Evolutionary conservation across 805 yeast species (phyloP), one percentile per base, ranked within the genome.

Genomic region (Blastobotrys peoriensis): DNA sequence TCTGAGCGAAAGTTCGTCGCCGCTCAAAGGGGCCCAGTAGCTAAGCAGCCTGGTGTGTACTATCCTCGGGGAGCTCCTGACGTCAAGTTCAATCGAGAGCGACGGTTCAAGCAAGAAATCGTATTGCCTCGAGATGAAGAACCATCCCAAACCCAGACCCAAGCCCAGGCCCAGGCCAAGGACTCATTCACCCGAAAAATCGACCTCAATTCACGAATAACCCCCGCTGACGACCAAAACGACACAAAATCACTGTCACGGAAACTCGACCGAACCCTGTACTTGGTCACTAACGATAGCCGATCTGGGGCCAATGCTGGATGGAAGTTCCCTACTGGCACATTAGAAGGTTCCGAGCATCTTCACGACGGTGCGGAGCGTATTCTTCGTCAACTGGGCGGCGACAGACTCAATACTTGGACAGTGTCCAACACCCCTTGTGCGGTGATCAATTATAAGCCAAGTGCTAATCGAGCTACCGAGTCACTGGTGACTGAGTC

Each of bases 351-450:
- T n/a, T 69, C 67, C 21, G 65, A 69, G 38, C 75, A 86, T 13
- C 73, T 93, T 52, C 88, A 86, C 61, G 66, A 65, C 45, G 74
- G 79, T 30, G 96, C 96, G 2, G 86, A 85, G 62, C 66, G 73
- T 39, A 94, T 95, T 0, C 66, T 93, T 45, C 74, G 78, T 60
- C 55, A 64, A 18, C 56, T 84, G 17, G 96, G 96, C 16, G 95
- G 96, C 25, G 76, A 71, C 8, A 63, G 73, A 44, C 76, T 93
- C 61, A 84, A 87, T 65, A 83, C 87, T 36, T 91, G 94, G 86
- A 78, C 84, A 17, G 95, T 93, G n/a, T 87, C 98, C 19, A 78
- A 77, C 45, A 83, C 83, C 3, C 98, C 98, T 34, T 82, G 89
- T 35, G 88, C 81, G 36, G 78, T 83, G 1, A 59, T 82, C 50